Percentiles rank a stretch among this genome's conserved stretches.
phyloP scores from a whole-genome alignment of 306 rosid species.

The Fragaria vesca region DNA sequence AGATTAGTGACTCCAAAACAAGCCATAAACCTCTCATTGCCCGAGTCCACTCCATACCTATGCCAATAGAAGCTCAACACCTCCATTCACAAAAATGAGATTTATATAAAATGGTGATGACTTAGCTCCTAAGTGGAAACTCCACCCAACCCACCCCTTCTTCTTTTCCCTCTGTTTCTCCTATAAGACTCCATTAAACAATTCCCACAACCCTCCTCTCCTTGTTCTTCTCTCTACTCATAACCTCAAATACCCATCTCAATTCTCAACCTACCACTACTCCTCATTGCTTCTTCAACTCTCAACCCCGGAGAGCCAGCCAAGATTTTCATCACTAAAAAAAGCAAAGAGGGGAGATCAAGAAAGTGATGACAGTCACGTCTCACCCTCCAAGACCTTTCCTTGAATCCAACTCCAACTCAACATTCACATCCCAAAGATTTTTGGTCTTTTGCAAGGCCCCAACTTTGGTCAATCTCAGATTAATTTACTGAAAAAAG shows the following conservation, averaged over 20 bases:
- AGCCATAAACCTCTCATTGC: not conserved
- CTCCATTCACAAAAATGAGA: not conserved
- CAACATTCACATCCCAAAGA: conserved; percentile 35
- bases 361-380: conserved; percentile 57
- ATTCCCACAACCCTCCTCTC: not conserved
- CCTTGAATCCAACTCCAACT: conserved; percentile 76
- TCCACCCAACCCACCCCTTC: conserved; percentile 14
- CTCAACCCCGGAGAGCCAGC: conserved; percentile 31
- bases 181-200: not conserved
- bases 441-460: conserved; percentile 30
- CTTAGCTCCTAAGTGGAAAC: not conserved
- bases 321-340: not conserved
- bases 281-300: conserved; percentile 31
- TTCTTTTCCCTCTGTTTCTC: not conserved
- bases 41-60: not conserved
- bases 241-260: conserved; percentile 5
- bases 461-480: conserved; percentile 20
- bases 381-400: conserved; percentile 62
- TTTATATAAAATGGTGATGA: conserved; percentile 5
- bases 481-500: conserved; percentile 23
- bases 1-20: not conserved
- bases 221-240: not conserved
- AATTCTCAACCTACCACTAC: conserved; percentile 43
- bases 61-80: not conserved
- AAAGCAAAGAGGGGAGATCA: not conserved